phyloP scores from a whole-genome alignment of 208 protist species.

The Spongospora subterranea region DNA sequence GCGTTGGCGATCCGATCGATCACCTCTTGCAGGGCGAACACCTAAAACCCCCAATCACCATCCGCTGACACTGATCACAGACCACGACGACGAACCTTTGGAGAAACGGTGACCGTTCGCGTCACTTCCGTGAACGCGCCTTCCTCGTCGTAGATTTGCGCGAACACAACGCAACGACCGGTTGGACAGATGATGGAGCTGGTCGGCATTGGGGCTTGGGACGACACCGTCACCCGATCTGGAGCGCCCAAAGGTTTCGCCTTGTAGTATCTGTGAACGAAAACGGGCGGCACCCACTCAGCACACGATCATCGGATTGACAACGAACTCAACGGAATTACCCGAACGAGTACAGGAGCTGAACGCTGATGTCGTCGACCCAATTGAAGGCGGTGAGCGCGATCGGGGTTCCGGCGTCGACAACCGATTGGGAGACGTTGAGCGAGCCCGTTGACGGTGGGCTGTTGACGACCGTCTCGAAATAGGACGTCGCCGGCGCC shows the following conservation, averaged over 20 bases:
- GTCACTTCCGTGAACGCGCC: constrained; percentile 13
- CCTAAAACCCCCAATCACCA: not conserved
- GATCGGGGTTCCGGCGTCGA: not conserved
- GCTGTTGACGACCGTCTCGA: constrained; percentile 6
- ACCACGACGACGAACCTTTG: not conserved
- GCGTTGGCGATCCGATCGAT: constrained; percentile 37
- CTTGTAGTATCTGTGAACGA: constrained; percentile 36
- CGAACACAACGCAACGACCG: not conserved
- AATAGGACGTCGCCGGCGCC: not conserved
- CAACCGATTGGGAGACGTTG: not conserved
- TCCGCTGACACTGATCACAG: not conserved
- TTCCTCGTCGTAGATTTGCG: constrained; percentile 16
- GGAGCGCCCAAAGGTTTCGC: not conserved
- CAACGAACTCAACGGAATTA: not conserved
- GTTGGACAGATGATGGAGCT: not conserved
- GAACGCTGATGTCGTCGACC: constrained; percentile 20
- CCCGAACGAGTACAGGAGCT: constrained; percentile 30
- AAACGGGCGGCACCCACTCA: not conserved
- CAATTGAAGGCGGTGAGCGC: constrained; percentile 39
- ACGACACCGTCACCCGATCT: not conserved
- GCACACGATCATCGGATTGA: constrained; percentile 8
- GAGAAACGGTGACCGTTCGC: not conserved
- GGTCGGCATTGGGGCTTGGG: not conserved
- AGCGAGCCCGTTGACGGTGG: constrained; percentile 2
- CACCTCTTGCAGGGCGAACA: not conserved